phyloP scores from a whole-genome alignment of 2,329 filamentous ascomycete genomes.

The Clarireedia monteithiana region DNA sequence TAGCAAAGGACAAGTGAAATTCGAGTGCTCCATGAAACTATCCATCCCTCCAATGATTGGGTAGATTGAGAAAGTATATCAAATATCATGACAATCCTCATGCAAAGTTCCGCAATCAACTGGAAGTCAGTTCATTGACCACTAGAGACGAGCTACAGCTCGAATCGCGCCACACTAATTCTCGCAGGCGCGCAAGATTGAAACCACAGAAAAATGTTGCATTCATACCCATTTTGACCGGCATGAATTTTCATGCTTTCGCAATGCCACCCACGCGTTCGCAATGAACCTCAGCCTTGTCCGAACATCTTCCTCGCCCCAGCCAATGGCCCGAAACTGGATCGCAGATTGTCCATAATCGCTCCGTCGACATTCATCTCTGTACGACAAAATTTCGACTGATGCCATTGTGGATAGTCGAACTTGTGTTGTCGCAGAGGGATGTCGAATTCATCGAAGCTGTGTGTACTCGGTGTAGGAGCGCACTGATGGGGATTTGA shows the following conservation, averaged over 20 bases:
- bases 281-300: slow-evolving; percentile 31
- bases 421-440: slow-evolving; percentile 25
- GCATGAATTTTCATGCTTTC: slow-evolving; percentile 16
- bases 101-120: neutral
- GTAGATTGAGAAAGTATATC: neutral
- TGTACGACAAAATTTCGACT: slow-evolving; percentile 34
- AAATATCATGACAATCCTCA: slow-evolving; percentile 8
- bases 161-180: slow-evolving; percentile 1
- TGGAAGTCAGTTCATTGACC: neutral
- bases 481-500: slow-evolving; percentile 6
- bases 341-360: slow-evolving; percentile 34
- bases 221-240: slow-evolving; percentile 25
- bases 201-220: slow-evolving; percentile 15
- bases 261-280: slow-evolving; percentile 28
- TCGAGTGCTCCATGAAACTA: neutral
- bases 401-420: slow-evolving; percentile 37
- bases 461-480: slow-evolving; percentile 10
- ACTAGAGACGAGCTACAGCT: neutral
- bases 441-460: slow-evolving; percentile 30
- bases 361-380: slow-evolving; percentile 33
- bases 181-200: neutral
- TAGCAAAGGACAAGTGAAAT: slow-evolving; percentile 1
- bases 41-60: neutral
- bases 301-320: slow-evolving; percentile 33
- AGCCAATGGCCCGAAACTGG: slow-evolving; percentile 37